Evolutionary conservation across 495 filamentous ascomycete species (phyloP).

Genomic region (Annulohypoxylon moriforme): DNA sequence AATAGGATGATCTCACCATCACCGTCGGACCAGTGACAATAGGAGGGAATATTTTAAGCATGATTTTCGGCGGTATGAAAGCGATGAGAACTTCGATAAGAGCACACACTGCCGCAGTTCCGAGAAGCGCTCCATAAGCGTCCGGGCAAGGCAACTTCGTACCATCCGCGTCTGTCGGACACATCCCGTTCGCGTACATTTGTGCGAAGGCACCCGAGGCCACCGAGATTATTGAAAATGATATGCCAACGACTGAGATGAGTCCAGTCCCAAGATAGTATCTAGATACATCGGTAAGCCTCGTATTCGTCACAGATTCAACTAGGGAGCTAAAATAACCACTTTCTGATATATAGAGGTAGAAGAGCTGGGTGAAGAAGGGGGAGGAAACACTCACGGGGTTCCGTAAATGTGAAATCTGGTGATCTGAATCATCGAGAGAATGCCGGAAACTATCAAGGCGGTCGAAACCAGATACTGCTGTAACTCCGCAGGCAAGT

Average conservation of each 20-base stretch:
- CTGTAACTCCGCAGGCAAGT: slow-evolving; percentile 67
- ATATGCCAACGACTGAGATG: slow-evolving; percentile 90
- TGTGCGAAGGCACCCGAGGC: slow-evolving; percentile 80
- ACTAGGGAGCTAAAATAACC: not conserved
- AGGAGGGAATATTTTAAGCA: slow-evolving; percentile 86
- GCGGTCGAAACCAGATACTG: slow-evolving; percentile 90
- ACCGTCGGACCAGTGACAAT: slow-evolving; percentile 90
- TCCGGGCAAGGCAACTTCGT: slow-evolving; percentile 80
- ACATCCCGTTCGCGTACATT: slow-evolving; percentile 87
- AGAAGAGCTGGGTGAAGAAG: not conserved
- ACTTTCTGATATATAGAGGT: not conserved
- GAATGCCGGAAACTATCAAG: slow-evolving; percentile 83
- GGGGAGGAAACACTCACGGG: slow-evolving; percentile 59
- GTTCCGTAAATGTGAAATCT: slow-evolving; percentile 84
- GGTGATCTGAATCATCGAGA: slow-evolving; percentile 84
- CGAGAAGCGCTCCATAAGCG: slow-evolving; percentile 86
- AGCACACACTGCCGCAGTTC: slow-evolving; percentile 76
- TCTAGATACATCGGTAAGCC: slow-evolving; percentile 27
- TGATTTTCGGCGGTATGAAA: slow-evolving; percentile 74
- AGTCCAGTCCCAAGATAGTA: slow-evolving; percentile 89
- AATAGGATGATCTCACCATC: slow-evolving; percentile 59
- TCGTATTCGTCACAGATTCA: not conserved
- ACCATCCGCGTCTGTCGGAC: slow-evolving; percentile 71
- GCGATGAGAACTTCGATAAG: slow-evolving; percentile 79
- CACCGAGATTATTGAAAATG: slow-evolving; percentile 88